Percentiles rank a stretch among this genome's conserved stretches.
Evolutionary conservation across 2,329 filamentous ascomycete genomes (phyloP).

Genomic region (Diplodia corticola): DNA sequence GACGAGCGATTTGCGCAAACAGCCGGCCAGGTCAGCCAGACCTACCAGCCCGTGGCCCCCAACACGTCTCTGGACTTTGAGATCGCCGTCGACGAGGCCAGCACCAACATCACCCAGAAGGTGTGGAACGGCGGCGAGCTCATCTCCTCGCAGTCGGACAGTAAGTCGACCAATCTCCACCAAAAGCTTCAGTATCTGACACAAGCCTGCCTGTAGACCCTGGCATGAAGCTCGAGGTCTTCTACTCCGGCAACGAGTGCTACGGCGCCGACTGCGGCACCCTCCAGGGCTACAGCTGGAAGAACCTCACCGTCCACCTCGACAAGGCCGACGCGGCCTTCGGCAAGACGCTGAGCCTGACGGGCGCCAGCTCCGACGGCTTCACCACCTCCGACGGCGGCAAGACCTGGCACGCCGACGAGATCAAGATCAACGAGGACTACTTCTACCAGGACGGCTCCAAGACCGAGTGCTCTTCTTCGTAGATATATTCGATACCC

Average conservation of each 20-base stretch:
- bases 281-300: conserved; percentile 23
- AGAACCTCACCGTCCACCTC: conserved; percentile 23
- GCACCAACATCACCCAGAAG: conserved; percentile 22
- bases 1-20: no score
- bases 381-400: conserved; percentile 24
- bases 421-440: conserved; percentile 25
- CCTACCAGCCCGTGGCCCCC: conserved; percentile 2
- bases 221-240: conserved; percentile 24
- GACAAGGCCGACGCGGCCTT: conserved; percentile 20
- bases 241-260: conserved; percentile 30
- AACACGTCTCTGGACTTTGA: conserved; percentile 17
- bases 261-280: conserved; percentile 22
- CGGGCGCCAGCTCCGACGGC: conserved; percentile 17
- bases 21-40: conserved; percentile 5
- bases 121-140: conserved; percentile 21
- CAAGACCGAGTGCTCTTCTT: conserved; percentile 15
- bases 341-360: conserved; percentile 20
- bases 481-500: no score
- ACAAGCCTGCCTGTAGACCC: background rate
- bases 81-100: conserved; percentile 9
- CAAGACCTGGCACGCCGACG: conserved; percentile 25
- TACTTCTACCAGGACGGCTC: conserved; percentile 12
- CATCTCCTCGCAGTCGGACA: conserved; percentile 21
- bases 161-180: background rate
- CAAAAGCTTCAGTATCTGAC: background rate